Conservation (phyloP, 768 basidiomycete species). For the Paxillus rubicundulus region DNA sequence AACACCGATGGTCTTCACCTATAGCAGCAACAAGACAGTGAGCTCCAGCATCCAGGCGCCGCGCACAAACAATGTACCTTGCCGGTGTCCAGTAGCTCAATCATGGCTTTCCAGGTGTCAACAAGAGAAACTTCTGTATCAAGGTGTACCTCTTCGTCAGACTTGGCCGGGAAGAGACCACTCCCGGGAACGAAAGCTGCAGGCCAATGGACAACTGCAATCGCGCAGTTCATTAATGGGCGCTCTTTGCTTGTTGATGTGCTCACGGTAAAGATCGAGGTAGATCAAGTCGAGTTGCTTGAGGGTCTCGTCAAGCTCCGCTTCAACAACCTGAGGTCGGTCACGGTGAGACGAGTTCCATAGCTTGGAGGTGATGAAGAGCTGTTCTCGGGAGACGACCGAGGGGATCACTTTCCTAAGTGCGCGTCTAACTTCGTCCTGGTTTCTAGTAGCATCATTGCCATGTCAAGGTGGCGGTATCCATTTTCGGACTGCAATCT, state of each 20-base stretch:
- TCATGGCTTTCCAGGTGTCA: constrained; percentile 83
- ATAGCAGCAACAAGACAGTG: not conserved
- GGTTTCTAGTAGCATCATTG: constrained; percentile 78
- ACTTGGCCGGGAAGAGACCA: constrained; percentile 52
- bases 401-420: constrained; percentile 75
- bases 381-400: constrained; percentile 75
- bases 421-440: constrained; percentile 71
- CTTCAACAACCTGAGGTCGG: constrained; percentile 66
- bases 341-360: constrained; percentile 77
- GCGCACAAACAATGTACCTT: constrained; percentile 45
- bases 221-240: not conserved
- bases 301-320: constrained; percentile 74
- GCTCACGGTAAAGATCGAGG: constrained; percentile 76
- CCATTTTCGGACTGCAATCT: constrained; percentile 70
- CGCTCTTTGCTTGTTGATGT: not conserved
- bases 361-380: constrained; percentile 80
- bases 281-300: constrained; percentile 69
- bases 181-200: constrained; percentile 61
- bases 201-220: constrained; percentile 76
- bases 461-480: constrained; percentile 84
- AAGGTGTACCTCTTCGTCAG: constrained; percentile 47
- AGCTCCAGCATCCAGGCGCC: not conserved
- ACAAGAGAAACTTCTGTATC: constrained; percentile 60
- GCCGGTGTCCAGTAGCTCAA: constrained; percentile 59
- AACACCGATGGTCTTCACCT: constrained; percentile 74